phyloP scores from a whole-genome alignment of 106 monocot species.

The Allium sativum region DNA sequence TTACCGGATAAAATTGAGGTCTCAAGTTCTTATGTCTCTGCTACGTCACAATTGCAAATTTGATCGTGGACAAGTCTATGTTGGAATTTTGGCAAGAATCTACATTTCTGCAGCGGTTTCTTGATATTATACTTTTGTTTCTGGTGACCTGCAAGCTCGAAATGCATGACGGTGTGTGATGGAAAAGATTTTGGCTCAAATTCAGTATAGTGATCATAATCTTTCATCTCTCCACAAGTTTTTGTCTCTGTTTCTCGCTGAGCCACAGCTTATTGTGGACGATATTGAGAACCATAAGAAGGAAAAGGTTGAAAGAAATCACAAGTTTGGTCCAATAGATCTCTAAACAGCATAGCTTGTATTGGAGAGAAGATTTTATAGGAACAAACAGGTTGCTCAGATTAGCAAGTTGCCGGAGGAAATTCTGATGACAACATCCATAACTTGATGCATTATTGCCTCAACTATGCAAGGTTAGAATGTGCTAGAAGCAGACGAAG shows the following conservation, averaged over 20 bases:
- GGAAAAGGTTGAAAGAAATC: background rate
- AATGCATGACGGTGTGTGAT: constrained; percentile 72
- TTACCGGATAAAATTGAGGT: constrained; percentile 73
- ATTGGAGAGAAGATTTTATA: constrained; percentile 37
- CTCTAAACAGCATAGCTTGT: constrained; percentile 35
- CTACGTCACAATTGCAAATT: constrained; percentile 69
- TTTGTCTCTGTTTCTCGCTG: constrained; percentile 30
- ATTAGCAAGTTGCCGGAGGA: background rate
- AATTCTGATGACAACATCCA: constrained; percentile 8
- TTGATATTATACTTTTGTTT: constrained; percentile 63
- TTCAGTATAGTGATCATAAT: constrained; percentile 17
- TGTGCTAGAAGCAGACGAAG: constrained; percentile 61
- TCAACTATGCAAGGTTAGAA: constrained; percentile 19
- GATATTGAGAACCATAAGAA: constrained; percentile 34
- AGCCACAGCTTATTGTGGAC: constrained; percentile 43
- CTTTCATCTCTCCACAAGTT: constrained; percentile 16
- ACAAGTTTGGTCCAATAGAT: constrained; percentile 12
- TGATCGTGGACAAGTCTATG: constrained; percentile 49
- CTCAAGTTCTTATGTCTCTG: constrained; percentile 29
- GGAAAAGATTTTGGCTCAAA: constrained; percentile 28
- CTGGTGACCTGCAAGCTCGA: constrained; percentile 50
- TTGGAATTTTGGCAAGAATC: constrained; percentile 42
- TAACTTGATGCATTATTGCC: constrained; percentile 35
- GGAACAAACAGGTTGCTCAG: background rate
- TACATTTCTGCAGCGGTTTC: constrained; percentile 40